phyloP scores from a whole-genome alignment of 345 rosid genomes.

The Cardamine occulta region DNA sequence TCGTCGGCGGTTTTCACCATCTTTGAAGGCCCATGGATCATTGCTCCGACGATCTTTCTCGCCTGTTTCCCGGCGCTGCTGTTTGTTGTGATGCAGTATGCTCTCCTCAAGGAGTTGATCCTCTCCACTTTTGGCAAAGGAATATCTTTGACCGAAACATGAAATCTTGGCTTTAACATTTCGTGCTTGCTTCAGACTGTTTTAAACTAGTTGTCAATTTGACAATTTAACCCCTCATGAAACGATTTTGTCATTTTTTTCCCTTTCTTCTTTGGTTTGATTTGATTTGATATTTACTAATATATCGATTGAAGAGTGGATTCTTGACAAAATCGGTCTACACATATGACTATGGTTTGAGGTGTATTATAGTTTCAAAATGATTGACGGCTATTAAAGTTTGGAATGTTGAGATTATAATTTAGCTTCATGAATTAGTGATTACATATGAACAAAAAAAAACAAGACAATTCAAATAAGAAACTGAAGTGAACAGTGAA shows the following conservation, averaged over 20 bases:
- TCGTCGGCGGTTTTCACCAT: conserved; percentile 27
- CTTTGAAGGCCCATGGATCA: conserved; percentile 11
- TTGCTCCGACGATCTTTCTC: conserved; percentile 33
- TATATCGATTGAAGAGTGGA: neutral
- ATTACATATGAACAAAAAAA: too few species aligned
- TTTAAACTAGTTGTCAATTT: neutral
- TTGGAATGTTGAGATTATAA: neutral
- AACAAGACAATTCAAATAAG: too few species aligned
- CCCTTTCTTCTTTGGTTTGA: too few species aligned
- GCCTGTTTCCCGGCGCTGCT: conserved; percentile 42
- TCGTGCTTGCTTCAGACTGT: neutral
- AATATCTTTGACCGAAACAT: conserved; percentile 41
- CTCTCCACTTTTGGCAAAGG: conserved; percentile 42
- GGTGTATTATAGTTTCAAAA: neutral
- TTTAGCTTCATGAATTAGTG: neutral
- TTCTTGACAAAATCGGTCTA: neutral
- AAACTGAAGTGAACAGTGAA: too few species aligned
- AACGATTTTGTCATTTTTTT: too few species aligned
- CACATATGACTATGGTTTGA: neutral
- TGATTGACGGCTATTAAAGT: neutral
- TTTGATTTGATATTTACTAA: neutral
- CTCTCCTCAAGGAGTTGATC: conserved; percentile 40
- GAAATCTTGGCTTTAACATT: neutral
- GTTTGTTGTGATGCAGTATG: conserved; percentile 46
- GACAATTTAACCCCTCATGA: neutral